phyloP scores from a whole-genome alignment of 441 rosid species.

The Sinapis alba region DNA sequence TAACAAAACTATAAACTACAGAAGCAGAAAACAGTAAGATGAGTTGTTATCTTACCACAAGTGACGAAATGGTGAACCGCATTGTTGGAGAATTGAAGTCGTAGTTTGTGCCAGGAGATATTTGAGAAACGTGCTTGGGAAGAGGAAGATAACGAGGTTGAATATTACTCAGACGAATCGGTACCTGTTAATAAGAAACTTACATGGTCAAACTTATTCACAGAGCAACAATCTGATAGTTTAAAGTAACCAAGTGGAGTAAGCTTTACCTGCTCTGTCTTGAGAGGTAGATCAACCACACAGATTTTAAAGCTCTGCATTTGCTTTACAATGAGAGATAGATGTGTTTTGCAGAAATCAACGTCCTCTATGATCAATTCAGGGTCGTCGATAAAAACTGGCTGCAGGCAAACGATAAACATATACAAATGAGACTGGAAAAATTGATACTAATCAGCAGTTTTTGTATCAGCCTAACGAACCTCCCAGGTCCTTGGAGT shows the following conservation, averaged over 20 bases:
- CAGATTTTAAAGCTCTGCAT: slow-evolving; percentile 60
- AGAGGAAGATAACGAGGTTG: slow-evolving; percentile 80
- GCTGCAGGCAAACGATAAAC: slow-evolving; percentile 49
- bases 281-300: slow-evolving; percentile 77
- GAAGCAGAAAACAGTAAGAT: not conserved
- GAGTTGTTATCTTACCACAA: slow-evolving; percentile 64
- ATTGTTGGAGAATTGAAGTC: slow-evolving; percentile 74
- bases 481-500: slow-evolving; percentile 85
- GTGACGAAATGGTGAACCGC: slow-evolving; percentile 92
- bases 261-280: slow-evolving; percentile 54
- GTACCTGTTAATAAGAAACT: slow-evolving; percentile 50
- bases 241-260: slow-evolving; percentile 12
- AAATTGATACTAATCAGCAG: slow-evolving; percentile 1
- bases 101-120: slow-evolving; percentile 85
- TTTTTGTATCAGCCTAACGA: slow-evolving; percentile 36
- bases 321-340: slow-evolving; percentile 65
- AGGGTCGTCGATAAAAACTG: slow-evolving; percentile 57
- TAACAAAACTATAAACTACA: not conserved
- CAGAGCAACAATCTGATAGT: slow-evolving; percentile 17
- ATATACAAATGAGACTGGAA: not conserved
- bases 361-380: slow-evolving; percentile 70
- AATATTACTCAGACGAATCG: slow-evolving; percentile 61
- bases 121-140: slow-evolving; percentile 74
- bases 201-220: slow-evolving; percentile 45
- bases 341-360: slow-evolving; percentile 81